A percentile compares a stretch with the other conserved stretches of the same genome.
Conservation (phyloP, 164 flowering plant genomes). For the Kingdonia uniflora region DNA sequence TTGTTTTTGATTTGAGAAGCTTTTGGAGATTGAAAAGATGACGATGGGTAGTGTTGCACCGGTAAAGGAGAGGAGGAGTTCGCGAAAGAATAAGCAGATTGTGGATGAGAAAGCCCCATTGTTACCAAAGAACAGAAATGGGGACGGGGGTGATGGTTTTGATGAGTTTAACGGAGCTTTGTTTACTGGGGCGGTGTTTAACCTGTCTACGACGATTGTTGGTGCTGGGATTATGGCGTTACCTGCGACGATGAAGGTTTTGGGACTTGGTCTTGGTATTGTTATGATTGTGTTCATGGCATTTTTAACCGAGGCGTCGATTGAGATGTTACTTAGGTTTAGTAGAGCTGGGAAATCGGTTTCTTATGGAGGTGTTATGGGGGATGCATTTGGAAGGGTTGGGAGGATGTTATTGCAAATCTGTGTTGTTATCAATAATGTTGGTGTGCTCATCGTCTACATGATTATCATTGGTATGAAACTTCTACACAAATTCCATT, state of each 20-base stretch:
- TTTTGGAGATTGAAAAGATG: too few relatives aligned
- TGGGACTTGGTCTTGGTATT: constrained; percentile 69
- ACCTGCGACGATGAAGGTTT: constrained; percentile 86
- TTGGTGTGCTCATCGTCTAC: constrained; percentile 84
- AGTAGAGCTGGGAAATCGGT: constrained; percentile 55
- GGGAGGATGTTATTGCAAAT: constrained; percentile 69
- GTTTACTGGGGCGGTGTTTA: constrained; percentile 77
- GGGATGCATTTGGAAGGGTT: constrained; percentile 68
- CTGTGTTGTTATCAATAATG: constrained; percentile 64
- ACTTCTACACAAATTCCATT: too few relatives aligned
- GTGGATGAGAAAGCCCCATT: constrained; percentile 69
- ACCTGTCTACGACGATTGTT: constrained; percentile 74
- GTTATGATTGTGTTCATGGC: constrained; percentile 67
- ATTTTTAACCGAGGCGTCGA: constrained; percentile 55
- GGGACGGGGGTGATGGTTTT: constrained; percentile 37
- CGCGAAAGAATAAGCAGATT: too few relatives aligned
- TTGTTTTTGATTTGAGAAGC: too few relatives aligned
- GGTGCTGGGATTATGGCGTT: constrained; percentile 98
- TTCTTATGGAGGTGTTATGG: constrained; percentile 90
- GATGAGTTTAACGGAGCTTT: constrained; percentile 91
- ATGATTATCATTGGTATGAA: constrained; percentile 82
- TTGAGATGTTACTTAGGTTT: constrained; percentile 64
- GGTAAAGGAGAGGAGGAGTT: too few relatives aligned
- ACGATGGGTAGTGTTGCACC: too few relatives aligned
- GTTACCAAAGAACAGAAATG: constrained; percentile 54